Percentiles rank a stretch among this genome's conserved stretches.
Conservation (phyloP, 2,329 filamentous ascomycete genomes). For the Talaromyces rugulosus region DNA sequence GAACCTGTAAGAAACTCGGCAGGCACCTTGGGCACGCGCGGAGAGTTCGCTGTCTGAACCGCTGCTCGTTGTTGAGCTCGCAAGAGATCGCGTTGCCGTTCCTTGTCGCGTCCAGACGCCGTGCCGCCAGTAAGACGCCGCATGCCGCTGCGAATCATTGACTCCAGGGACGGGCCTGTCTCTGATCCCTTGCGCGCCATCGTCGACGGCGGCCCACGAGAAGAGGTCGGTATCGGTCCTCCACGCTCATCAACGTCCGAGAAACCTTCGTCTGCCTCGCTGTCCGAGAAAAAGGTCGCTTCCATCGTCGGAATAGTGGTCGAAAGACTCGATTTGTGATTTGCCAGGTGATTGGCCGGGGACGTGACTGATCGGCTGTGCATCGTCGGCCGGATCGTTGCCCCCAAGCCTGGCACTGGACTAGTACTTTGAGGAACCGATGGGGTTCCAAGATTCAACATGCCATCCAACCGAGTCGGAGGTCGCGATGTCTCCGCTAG, state of each 20-base stretch:
- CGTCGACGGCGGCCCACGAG: conserved; percentile 17
- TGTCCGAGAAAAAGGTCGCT: conserved; percentile 66
- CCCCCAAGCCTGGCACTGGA: conserved; percentile 22
- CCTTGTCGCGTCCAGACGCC: conserved; percentile 37
- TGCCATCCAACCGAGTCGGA: conserved; percentile 48
- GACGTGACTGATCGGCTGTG: conserved; percentile 84
- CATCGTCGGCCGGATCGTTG: conserved; percentile 58
- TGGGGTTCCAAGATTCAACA: conserved; percentile 33
- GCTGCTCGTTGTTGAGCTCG: conserved; percentile 40
- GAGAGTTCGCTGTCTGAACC: conserved; percentile 35
- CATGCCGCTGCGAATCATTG: conserved; percentile 44
- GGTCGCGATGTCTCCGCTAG: conserved; percentile 69
- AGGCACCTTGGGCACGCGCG: conserved; percentile 46
- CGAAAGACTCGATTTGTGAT: conserved; percentile 9
- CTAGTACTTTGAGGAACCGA: conserved; percentile 43
- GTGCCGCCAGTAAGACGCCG: conserved; percentile 44
- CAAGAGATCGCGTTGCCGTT: conserved; percentile 41
- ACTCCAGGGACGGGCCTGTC: conserved; percentile 41
- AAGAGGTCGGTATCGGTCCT: conserved; percentile 20
- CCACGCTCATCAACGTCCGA: conserved; percentile 77
- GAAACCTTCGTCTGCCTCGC: conserved; percentile 72
- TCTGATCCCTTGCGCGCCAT: conserved; percentile 34
- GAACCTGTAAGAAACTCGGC: conserved; percentile 41
- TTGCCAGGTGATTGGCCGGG: conserved; percentile 54
- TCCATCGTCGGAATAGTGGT: conserved; percentile 33